Conservation (phyloP, 805 yeast species). For the Yarrowia keelungensis region DNA sequence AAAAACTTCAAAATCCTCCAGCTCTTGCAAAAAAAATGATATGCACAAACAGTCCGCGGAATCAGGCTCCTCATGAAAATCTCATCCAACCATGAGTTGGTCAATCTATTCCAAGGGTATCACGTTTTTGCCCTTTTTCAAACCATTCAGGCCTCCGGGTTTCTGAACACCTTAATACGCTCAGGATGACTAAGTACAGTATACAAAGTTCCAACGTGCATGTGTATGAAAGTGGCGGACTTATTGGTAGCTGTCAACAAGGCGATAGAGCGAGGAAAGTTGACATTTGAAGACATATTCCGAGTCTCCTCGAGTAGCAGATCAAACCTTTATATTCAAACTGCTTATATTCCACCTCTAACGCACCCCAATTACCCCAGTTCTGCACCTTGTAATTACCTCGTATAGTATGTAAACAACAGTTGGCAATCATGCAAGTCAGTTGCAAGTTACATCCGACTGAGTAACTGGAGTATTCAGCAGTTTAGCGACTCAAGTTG, state of each 20-base stretch:
- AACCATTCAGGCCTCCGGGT: no score
- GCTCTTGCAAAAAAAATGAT: no score
- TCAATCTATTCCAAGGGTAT: no score
- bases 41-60: no score
- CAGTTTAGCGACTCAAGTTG: no score
- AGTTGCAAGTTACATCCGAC: not conserved
- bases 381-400: not conserved
- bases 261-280: no score
- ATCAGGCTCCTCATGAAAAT: no score
- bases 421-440: conserved; percentile 4
- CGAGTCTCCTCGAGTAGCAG: not conserved
- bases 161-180: no score
- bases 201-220: not conserved
- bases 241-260: not conserved
- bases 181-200: no score
- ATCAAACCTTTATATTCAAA: not conserved
- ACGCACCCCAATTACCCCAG: not conserved
- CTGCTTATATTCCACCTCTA: not conserved
- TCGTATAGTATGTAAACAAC: conserved; percentile 16
- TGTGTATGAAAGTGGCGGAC: not conserved
- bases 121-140: no score
- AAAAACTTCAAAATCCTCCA: no score
- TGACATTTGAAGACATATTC: not conserved
- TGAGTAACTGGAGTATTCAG: not conserved
- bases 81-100: no score